Conservation (phyloP, 768 basidiomycete genomes). For the Boletus insuetus region DNA sequence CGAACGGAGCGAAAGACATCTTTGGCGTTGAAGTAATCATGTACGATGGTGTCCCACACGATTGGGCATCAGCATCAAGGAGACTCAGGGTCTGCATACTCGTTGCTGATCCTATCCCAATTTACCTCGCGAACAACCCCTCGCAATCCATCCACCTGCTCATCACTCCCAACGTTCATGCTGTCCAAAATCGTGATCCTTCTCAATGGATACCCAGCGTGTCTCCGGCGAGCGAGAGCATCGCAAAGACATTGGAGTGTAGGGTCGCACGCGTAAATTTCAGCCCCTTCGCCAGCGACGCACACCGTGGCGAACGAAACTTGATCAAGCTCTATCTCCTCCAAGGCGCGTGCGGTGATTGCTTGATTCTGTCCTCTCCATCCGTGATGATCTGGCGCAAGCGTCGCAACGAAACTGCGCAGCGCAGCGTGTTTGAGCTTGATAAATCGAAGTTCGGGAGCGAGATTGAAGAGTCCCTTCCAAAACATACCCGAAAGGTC, state of each 20-base stretch:
- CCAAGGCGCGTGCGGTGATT: background rate
- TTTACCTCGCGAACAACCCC: background rate
- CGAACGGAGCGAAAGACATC: background rate
- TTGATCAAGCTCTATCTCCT: background rate
- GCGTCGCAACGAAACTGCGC: background rate
- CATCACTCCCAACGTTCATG: background rate
- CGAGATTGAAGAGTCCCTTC: background rate
- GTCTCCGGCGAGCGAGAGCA: background rate
- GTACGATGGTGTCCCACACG: background rate
- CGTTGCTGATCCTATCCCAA: background rate
- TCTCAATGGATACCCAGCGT: background rate
- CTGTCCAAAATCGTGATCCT: background rate
- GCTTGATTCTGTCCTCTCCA: background rate
- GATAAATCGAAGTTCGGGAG: background rate
- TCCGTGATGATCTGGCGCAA: constrained; percentile 1
- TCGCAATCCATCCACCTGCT: background rate
- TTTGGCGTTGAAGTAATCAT: background rate
- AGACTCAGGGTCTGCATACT: background rate
- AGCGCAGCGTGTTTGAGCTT: background rate
- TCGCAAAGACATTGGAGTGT: background rate
- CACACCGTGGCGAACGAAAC: background rate
- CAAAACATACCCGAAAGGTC: background rate
- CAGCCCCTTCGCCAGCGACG: background rate
- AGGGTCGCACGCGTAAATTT: background rate
- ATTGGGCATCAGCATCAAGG: background rate